Conservation (phyloP, 306 rosid genomes). For the Oxytropis ochrocephala region DNA sequence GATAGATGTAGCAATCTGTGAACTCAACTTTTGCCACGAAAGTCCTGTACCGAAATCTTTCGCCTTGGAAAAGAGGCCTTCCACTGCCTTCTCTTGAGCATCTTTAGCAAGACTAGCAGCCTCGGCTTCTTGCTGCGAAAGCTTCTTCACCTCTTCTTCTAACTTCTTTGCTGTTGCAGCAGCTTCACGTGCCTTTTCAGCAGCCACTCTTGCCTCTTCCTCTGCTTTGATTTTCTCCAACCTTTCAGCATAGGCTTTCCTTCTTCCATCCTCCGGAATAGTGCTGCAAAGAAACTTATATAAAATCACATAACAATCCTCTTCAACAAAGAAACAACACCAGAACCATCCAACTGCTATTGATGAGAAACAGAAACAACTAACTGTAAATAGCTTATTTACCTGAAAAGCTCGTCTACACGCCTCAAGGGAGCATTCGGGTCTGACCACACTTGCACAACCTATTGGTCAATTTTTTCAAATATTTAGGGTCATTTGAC, state of each 20-base stretch:
- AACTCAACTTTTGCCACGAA: slow-evolving; percentile 67
- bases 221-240: slow-evolving; percentile 67
- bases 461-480: slow-evolving; percentile 33
- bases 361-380: slow-evolving; percentile 5
- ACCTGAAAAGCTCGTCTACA: slow-evolving; percentile 80
- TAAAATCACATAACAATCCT: background rate
- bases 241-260: slow-evolving; percentile 66
- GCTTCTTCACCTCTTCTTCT: slow-evolving; percentile 54
- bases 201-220: slow-evolving; percentile 63
- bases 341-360: background rate
- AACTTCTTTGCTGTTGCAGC: slow-evolving; percentile 52
- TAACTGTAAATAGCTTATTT: background rate
- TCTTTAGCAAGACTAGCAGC: slow-evolving; percentile 53
- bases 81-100: slow-evolving; percentile 50
- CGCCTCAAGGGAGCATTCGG: slow-evolving; percentile 70
- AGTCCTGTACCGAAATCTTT: slow-evolving; percentile 59
- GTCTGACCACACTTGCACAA: slow-evolving; percentile 63
- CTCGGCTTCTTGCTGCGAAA: slow-evolving; percentile 41
- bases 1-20: slow-evolving; percentile 48
- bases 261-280: slow-evolving; percentile 87
- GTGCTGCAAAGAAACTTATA: slow-evolving; percentile 35
- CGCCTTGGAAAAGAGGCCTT: slow-evolving; percentile 55
- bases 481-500: background rate
- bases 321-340: background rate
- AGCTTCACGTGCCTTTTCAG: slow-evolving; percentile 51